These are phyloP conservation scores for Blastobotrys terrestris DNA, from an alignment of 805 yeast species.

Conservation along the genomic window DNA sequence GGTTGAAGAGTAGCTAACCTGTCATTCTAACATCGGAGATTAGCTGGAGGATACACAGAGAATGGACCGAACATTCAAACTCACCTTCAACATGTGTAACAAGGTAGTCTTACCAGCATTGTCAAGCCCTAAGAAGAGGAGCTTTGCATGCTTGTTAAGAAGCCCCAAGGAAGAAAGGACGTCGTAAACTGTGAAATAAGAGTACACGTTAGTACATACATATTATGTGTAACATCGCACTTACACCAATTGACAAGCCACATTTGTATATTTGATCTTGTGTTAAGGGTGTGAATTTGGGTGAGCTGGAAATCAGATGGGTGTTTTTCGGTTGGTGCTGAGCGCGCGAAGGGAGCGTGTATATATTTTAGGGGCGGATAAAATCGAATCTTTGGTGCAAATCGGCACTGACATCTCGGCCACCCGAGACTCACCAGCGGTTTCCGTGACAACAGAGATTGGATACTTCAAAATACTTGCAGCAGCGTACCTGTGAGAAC, in stretches of 20 bases:
- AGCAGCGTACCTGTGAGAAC: not conserved
- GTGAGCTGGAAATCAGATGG: not conserved
- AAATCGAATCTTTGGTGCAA: too few relatives aligned
- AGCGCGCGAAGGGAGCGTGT: not conserved
- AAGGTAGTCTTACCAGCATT: constrained; percentile 96
- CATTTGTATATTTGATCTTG: constrained; percentile 26
- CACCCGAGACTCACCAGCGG: not conserved
- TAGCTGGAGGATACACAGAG: not conserved
- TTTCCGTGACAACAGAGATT: not conserved
- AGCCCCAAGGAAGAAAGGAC: constrained; percentile 72
- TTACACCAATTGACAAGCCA: constrained; percentile 44
- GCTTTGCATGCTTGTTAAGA: constrained; percentile 93
- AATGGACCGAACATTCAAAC: not conserved
- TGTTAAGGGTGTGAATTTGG: not conserved
- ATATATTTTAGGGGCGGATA: not conserved
- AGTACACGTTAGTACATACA: not conserved
- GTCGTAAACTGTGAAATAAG: constrained; percentile 68
- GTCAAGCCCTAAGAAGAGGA: constrained; percentile 91
- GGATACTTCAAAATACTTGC: not conserved
- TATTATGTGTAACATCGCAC: constrained; percentile 17
- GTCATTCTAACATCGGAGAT: constrained; percentile 49
- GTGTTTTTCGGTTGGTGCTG: not conserved
- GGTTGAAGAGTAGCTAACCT: constrained; percentile 97
- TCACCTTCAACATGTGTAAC: constrained; percentile 63
- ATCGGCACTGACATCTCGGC: too few relatives aligned